Evolutionary conservation across 2,329 filamentous ascomycete genomes (phyloP).

Genomic region (Colletotrichum phormii): DNA sequence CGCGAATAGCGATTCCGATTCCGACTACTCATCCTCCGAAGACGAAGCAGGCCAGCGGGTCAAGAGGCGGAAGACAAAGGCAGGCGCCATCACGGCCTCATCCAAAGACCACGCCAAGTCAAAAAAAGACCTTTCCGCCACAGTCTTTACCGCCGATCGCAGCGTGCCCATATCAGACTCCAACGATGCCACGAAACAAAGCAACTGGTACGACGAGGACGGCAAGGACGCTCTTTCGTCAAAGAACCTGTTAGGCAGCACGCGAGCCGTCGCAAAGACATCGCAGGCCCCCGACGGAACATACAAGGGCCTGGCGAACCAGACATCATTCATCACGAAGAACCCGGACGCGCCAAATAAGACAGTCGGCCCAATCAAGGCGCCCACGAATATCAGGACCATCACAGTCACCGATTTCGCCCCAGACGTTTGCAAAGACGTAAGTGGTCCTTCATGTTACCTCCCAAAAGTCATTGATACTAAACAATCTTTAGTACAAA

Average conservation of each 20-base stretch:
- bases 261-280: slow-evolving; percentile 48
- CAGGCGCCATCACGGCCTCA: slow-evolving; percentile 73
- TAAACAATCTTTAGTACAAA: slow-evolving; percentile 41
- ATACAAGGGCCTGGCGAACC: slow-evolving; percentile 81
- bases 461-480: too few relatives aligned
- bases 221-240: slow-evolving; percentile 57
- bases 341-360: slow-evolving; percentile 79
- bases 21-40: slow-evolving; percentile 78
- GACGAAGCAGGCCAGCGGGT: slow-evolving; percentile 81
- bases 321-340: slow-evolving; percentile 81
- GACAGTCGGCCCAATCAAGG: slow-evolving; percentile 87
- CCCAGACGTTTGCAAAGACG: slow-evolving; percentile 93
- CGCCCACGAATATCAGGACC: slow-evolving; percentile 88
- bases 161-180: slow-evolving; percentile 71
- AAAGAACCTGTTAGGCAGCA: slow-evolving; percentile 70
- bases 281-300: slow-evolving; percentile 66
- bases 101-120: slow-evolving; percentile 58
- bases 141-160: slow-evolving; percentile 71
- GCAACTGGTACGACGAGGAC: slow-evolving; percentile 90
- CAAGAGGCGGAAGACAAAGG: slow-evolving; percentile 81
- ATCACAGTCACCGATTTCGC: slow-evolving; percentile 92
- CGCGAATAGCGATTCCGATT: slow-evolving; percentile 69
- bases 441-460: too few relatives aligned
- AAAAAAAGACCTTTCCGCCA: slow-evolving; percentile 59
- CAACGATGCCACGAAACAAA: slow-evolving; percentile 91